Evolutionary conservation across 2,329 filamentous ascomycete genomes (phyloP).

Genomic region (Penicillium sp.): DNA sequence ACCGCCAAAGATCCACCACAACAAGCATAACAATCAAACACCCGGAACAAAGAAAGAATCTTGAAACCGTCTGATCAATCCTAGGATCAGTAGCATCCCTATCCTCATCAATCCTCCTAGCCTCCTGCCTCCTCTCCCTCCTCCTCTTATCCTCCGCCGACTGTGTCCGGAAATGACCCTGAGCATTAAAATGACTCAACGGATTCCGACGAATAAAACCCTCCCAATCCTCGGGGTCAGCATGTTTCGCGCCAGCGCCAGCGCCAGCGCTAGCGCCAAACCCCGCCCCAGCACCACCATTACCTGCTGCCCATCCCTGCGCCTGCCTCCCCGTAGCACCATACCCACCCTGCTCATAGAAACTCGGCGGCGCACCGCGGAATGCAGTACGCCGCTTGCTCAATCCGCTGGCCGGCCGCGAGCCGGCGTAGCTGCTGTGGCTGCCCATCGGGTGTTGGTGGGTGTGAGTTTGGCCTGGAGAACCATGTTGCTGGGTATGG

Average conservation of each 20-base stretch:
- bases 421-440: conserved; percentile 54
- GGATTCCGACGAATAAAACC: conserved; percentile 47
- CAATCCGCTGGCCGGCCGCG: conserved; percentile 76
- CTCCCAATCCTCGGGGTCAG: conserved; percentile 33
- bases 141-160: conserved; percentile 57
- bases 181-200: conserved; percentile 75
- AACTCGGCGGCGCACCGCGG: conserved; percentile 81
- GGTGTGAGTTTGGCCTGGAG: conserved; percentile 25
- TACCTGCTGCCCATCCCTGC: conserved; percentile 44
- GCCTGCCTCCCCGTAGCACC: conserved; percentile 60
- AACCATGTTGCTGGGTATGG: conserved; percentile 28
- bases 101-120: conserved; percentile 30
- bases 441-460: conserved; percentile 48
- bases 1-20: conserved; percentile 12
- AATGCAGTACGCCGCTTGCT: conserved; percentile 73
- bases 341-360: conserved; percentile 80
- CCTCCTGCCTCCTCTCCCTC: conserved; percentile 44
- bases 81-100: conserved; percentile 4
- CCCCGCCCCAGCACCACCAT: background rate
- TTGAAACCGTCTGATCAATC: conserved; percentile 19
- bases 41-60: conserved; percentile 42
- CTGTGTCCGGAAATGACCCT: conserved; percentile 71
- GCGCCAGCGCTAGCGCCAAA: background rate
- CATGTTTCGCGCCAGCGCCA: background rate
- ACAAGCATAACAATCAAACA: conserved; percentile 35